Percentiles rank a stretch among this genome's conserved stretches.
Evolutionary conservation across 305 asterid species (phyloP).

Genomic region (Rubia balearica): DNA sequence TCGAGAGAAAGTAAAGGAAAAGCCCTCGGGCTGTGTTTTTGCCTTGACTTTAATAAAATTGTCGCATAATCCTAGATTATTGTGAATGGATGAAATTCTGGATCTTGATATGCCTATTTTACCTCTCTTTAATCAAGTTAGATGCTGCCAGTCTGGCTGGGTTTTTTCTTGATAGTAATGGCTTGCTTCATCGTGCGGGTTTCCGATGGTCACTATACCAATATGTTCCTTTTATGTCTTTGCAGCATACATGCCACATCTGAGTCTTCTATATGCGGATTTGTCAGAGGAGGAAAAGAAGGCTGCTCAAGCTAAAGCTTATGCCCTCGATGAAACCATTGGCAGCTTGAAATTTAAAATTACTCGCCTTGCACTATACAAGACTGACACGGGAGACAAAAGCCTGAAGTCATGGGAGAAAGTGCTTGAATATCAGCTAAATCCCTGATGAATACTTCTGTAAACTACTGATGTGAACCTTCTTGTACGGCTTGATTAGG

Average conservation of each 20-base stretch:
- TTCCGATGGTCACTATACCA: neutral
- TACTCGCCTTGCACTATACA: constrained; percentile 58
- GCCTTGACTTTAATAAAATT: neutral
- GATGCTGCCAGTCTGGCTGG: neutral
- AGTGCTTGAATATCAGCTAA: constrained; percentile 52
- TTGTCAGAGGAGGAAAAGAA: constrained; percentile 62
- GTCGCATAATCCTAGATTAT: neutral
- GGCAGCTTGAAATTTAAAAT: constrained; percentile 44
- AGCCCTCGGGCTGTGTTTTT: neutral
- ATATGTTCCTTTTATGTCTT: constrained; percentile 14
- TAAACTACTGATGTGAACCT: neutral
- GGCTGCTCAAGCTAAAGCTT: constrained; percentile 59
- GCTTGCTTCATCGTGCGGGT: neutral
- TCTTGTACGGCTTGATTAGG: neutral
- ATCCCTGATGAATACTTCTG: constrained; percentile 8
- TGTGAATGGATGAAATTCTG: neutral
- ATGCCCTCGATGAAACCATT: constrained; percentile 47
- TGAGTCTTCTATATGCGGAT: constrained; percentile 77
- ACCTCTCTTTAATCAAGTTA: neutral
- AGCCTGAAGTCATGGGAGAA: constrained; percentile 86
- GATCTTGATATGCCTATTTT: neutral
- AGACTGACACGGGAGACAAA: constrained; percentile 68
- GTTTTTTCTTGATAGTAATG: neutral
- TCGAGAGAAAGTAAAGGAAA: neutral
- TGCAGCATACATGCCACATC: constrained; percentile 94